Conservation (phyloP, 2,329 filamentous ascomycete species). For the Myriosclerotinia scirpicola region DNA sequence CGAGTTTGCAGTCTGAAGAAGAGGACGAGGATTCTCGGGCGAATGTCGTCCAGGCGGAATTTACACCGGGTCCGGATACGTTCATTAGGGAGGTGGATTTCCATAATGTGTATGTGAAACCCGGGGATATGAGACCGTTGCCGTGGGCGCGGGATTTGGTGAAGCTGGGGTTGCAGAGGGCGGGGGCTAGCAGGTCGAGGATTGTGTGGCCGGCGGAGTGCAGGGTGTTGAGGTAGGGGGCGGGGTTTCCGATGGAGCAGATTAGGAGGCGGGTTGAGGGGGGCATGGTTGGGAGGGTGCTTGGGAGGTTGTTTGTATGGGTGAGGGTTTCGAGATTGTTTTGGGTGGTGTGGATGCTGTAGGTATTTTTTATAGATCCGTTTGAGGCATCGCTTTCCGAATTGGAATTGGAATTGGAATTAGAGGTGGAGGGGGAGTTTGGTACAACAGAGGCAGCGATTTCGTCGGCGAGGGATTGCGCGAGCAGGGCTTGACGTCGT, state of each 20-base stretch:
- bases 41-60: constrained; percentile 62
- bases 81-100: constrained; percentile 85
- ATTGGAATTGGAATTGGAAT: too few relatives aligned
- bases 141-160: constrained; percentile 47
- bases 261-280: constrained; percentile 62
- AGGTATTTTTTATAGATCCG: too few relatives aligned
- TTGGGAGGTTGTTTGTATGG: neutral
- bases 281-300: constrained; percentile 26
- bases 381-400: neutral
- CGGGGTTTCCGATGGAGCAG: constrained; percentile 84
- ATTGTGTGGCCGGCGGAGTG: constrained; percentile 86
- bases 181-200: constrained; percentile 55
- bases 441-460: neutral
- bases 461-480: neutral
- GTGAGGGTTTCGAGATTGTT: neutral
- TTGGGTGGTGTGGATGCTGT: neutral
- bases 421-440: neutral
- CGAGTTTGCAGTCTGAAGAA: constrained; percentile 52
- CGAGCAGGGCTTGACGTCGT: neutral
- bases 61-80: constrained; percentile 69
- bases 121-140: constrained; percentile 50
- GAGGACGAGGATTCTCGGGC: constrained; percentile 42
- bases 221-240: constrained; percentile 71
- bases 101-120: constrained; percentile 63
- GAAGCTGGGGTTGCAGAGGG: constrained; percentile 49